Conservation (phyloP, 176 grass and related monocot species). For the Zizania latifolia region DNA sequence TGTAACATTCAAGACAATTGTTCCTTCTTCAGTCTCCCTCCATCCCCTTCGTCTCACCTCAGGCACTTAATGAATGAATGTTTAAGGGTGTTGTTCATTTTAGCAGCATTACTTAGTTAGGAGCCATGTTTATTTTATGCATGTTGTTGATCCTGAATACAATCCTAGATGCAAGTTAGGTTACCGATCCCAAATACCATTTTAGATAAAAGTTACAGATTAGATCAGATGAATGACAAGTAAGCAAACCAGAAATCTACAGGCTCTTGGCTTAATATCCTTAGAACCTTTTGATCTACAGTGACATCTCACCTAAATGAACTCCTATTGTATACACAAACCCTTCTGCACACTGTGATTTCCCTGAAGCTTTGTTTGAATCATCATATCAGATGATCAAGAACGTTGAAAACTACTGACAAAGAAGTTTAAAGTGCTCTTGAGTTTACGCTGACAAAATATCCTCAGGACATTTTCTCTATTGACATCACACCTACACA, state of each 20-base stretch:
- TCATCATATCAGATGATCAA: not conserved
- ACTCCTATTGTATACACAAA: not conserved
- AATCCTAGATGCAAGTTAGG: not conserved
- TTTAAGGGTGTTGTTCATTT: not conserved
- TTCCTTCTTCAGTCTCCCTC: too few species aligned
- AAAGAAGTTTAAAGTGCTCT: not conserved
- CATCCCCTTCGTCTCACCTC: too few species aligned
- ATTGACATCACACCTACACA: not conserved
- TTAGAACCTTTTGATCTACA: not conserved
- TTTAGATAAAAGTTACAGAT: not conserved
- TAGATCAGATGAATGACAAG: not conserved
- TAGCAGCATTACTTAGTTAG: not conserved
- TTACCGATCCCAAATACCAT: not conserved
- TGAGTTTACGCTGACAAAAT: not conserved
- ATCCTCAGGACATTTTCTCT: too few species aligned
- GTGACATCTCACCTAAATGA: not conserved
- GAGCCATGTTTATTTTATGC: not conserved
- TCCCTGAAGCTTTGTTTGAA: not conserved
- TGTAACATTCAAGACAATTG: too few species aligned
- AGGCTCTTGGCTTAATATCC: not conserved
- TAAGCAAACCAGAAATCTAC: too few species aligned
- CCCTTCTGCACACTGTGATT: not conserved
- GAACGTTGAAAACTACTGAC: too few species aligned
- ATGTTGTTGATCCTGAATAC: not conserved
- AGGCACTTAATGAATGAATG: too few species aligned